These are phyloP conservation scores for Vigna trinervia DNA, from an alignment of 306 rosid genomes.

Conservation along the genomic window DNA sequence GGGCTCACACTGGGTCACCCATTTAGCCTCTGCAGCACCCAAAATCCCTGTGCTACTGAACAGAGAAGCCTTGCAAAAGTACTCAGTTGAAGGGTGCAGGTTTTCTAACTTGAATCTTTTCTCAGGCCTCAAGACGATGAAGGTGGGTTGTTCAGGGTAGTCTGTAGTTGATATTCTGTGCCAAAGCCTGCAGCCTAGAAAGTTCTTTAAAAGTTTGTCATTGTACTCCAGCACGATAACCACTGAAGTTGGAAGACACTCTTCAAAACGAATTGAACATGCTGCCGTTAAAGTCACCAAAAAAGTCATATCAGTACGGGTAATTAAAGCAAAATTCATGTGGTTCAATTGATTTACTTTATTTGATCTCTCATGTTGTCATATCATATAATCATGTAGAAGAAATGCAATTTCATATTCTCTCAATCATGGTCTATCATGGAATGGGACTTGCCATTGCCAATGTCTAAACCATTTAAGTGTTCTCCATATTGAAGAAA, in stretches of 20 bases:
- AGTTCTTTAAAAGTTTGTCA: constrained; percentile 61
- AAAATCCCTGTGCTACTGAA: constrained; percentile 71
- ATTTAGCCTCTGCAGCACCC: constrained; percentile 84
- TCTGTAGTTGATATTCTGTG: constrained; percentile 60
- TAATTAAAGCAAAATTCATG: neutral
- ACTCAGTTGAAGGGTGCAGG: constrained; percentile 79
- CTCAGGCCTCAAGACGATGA: constrained; percentile 78
- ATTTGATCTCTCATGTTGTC: neutral
- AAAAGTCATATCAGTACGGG: constrained; percentile 32
- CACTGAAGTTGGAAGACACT: constrained; percentile 75
- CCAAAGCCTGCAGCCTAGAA: constrained; percentile 88
- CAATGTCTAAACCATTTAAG: constrained; percentile 1
- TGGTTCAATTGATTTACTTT: constrained; percentile 15
- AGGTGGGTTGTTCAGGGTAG: constrained; percentile 85
- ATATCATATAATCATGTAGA: neutral
- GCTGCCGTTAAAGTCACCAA: constrained; percentile 53
- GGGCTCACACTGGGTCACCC: constrained; percentile 58
- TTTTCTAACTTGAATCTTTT: constrained; percentile 69
- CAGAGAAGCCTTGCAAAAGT: constrained; percentile 84
- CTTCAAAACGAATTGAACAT: constrained; percentile 73
- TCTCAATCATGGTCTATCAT: constrained; percentile 7
- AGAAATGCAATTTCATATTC: constrained; percentile 17
- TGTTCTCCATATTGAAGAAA: neutral
- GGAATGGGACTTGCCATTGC: constrained; percentile 8
- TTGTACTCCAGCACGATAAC: constrained; percentile 70